Evolutionary conservation across 1,284 basidiomycete genomes (phyloP), one percentile per base, ranked within the genome.

Genomic region (Earliella scabrosa): DNA sequence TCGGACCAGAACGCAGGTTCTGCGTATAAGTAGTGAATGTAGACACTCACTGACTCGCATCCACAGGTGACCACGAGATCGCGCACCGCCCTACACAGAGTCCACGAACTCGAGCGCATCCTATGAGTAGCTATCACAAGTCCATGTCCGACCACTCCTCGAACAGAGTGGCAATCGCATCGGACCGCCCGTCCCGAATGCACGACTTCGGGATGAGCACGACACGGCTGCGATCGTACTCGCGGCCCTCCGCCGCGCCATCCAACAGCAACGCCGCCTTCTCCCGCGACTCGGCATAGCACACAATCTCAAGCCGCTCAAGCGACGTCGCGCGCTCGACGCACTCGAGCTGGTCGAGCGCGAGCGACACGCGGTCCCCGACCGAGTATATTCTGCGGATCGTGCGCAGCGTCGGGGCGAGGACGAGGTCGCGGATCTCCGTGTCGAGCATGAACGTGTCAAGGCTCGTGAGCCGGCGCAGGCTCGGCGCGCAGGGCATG

Each of bases 371-470:
- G 11, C 56, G 65, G 45, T 59, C 59, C 26, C 55, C 60, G 16
- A 45, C 58, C 40, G 61, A 60, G 46, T 65, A 63, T 16, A 75
- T 63, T n/a, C 71, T 55, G 18, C 73, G 65, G 31, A 76, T 65
- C 11, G 36, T 61, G 35, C 60, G 63, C 56, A 74, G 63, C 32
- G 66, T 61, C 16, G 73, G 68, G 18, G 68, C 70, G 11, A 61
- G 60, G 35, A 74, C 64, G 24, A 72, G 58, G 40, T 73, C 69
- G 36, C 63, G 60, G 6, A 76, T 64, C 58, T 76, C 75, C 39
- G 67, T 67, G 48, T 74, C 73, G 9, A 70, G 63, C 69, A 76
- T 71, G 60, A 66, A 73, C 20, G 71, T 73, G 24, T 68, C 64
- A 13, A 64, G 61, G 52, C 72, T 75, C 11, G 72, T 74, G 56